A percentile compares a stretch with the other conserved stretches of the same genome.
Conservation (phyloP, 305 asterid genomes). For the Fraxinus platypoda region DNA sequence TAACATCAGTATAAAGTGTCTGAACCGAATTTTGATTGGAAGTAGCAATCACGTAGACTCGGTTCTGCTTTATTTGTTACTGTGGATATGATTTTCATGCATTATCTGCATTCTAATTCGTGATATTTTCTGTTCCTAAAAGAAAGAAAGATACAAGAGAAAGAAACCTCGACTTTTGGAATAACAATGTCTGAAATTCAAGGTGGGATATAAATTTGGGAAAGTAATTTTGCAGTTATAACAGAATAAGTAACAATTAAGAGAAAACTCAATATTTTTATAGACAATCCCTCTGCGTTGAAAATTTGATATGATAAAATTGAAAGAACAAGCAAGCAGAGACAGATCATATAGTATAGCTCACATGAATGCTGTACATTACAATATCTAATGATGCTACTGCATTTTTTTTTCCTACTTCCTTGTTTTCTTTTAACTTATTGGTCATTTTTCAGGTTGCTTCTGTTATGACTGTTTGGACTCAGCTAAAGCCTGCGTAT, state of each 20-base stretch:
- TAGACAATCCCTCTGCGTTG: not conserved
- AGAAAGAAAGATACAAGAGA: not conserved
- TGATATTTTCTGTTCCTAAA: not conserved
- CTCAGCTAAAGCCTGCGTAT: constrained; percentile 77
- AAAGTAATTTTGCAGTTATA: not conserved
- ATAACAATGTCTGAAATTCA: not conserved
- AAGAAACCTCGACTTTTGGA: not conserved
- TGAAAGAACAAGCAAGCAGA: not conserved
- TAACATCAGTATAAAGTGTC: not conserved
- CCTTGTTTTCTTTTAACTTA: constrained; percentile 4
- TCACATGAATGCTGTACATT: not conserved
- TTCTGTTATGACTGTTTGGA: constrained; percentile 93
- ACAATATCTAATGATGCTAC: not conserved
- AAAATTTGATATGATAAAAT: not conserved
- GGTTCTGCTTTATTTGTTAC: not conserved
- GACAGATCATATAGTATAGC: not conserved
- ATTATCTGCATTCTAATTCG: not conserved
- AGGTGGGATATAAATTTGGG: not conserved
- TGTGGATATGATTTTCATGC: not conserved
- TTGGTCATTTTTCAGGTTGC: constrained; percentile 61
- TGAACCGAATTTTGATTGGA: not conserved
- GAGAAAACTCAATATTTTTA: not conserved
- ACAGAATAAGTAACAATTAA: not conserved
- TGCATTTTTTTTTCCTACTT: not conserved
- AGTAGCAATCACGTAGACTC: not conserved